Conservation (phyloP, 805 yeast species). For the Saturnispora besseyi region DNA sequence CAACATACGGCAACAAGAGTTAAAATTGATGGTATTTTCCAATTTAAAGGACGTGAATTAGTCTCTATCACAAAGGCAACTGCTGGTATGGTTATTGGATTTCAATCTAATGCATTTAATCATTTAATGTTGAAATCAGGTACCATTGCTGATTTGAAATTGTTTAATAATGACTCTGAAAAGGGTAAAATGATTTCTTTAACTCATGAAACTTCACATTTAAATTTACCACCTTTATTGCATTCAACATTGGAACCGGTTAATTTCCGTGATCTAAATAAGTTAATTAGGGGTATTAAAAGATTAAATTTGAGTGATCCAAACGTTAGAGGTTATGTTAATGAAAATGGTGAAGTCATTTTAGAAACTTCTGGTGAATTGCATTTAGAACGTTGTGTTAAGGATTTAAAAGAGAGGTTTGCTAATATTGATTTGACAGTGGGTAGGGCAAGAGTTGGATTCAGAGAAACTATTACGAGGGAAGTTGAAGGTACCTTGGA, state of each 20-base stretch:
- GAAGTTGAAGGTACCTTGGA: background rate
- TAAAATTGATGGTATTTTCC: conserved; percentile 57
- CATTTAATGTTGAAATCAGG: conserved; percentile 80
- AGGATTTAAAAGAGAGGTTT: conserved; percentile 83
- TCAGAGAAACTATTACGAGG: conserved; percentile 68
- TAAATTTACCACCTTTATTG: conserved; percentile 82
- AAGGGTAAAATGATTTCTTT: conserved; percentile 43
- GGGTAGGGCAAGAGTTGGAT: conserved; percentile 92
- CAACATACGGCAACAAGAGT: conserved; percentile 46
- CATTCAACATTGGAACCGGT: conserved; percentile 94
- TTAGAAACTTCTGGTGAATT: conserved; percentile 94
- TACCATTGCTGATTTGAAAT: conserved; percentile 50
- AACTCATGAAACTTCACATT: conserved; percentile 68
- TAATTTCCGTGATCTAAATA: conserved; percentile 70
- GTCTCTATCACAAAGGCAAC: conserved; percentile 73
- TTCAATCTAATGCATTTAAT: conserved; percentile 65
- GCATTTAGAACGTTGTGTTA: conserved; percentile 89
- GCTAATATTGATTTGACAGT: conserved; percentile 82
- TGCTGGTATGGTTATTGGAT: conserved; percentile 92
- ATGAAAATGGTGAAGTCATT: conserved; percentile 88
- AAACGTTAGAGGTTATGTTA: conserved; percentile 77
- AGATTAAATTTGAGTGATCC: conserved; percentile 86
- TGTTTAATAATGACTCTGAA: background rate
- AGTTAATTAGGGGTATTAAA: conserved; percentile 68
- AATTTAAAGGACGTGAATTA: conserved; percentile 89